These are phyloP conservation scores for Phytophthora rubi DNA, from an alignment of 352 stramenopile species.

Conservation along the genomic window DNA sequence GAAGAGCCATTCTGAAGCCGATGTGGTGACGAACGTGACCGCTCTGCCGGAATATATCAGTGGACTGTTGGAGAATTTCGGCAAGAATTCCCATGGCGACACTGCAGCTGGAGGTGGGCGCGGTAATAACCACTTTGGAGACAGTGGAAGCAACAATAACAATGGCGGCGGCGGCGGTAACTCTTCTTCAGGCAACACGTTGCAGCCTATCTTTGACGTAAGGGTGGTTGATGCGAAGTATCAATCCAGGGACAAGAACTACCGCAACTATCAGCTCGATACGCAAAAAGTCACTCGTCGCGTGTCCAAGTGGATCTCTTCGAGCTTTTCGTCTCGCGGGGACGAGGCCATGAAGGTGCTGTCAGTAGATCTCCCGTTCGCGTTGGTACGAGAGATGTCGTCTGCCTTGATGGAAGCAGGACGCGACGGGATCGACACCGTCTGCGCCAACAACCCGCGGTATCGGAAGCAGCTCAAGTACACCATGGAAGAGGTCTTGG, in stretches of 20 bases:
- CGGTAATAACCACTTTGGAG: slow-evolving; percentile 36
- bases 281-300: slow-evolving; percentile 81
- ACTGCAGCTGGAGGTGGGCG: slow-evolving; percentile 20
- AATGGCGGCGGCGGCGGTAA: slow-evolving; percentile 15
- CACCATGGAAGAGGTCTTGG: slow-evolving; percentile 77
- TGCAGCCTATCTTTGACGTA: slow-evolving; percentile 82
- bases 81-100: slow-evolving; percentile 31
- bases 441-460: slow-evolving; percentile 62
- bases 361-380: slow-evolving; percentile 83
- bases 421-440: slow-evolving; percentile 54
- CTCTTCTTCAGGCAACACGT: slow-evolving; percentile 12
- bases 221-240: slow-evolving; percentile 77
- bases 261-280: slow-evolving; percentile 70
- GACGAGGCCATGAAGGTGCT: slow-evolving; percentile 87
- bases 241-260: slow-evolving; percentile 52
- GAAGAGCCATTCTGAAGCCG: slow-evolving; percentile 69
- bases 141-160: slow-evolving; percentile 31
- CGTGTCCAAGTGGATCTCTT: slow-evolving; percentile 89
- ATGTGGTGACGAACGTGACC: slow-evolving; percentile 69
- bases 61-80: slow-evolving; percentile 45
- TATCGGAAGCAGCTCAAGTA: slow-evolving; percentile 88
- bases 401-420: slow-evolving; percentile 83
- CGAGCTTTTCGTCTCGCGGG: slow-evolving; percentile 73
- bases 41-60: slow-evolving; percentile 73
- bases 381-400: slow-evolving; percentile 81